Evolutionary conservation across 2,329 filamentous ascomycete species (phyloP).

Genomic region (Ramichloridium luteum): DNA sequence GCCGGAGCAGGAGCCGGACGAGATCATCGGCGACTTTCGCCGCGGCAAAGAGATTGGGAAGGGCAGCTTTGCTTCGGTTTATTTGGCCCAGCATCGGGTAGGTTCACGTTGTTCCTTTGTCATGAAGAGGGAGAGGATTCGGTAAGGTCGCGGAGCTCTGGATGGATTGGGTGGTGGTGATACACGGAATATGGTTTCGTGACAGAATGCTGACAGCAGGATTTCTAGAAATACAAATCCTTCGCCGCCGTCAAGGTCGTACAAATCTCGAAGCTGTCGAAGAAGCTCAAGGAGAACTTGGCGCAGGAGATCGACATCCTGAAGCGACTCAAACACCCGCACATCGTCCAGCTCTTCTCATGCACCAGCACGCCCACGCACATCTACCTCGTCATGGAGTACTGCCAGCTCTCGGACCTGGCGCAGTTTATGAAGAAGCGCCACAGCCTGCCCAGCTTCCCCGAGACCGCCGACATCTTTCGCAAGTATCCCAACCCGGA

Average conservation of each 20-base stretch:
- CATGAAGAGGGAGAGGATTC: too few relatives aligned
- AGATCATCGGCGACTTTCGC: constrained; percentile 60
- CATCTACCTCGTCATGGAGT: constrained; percentile 98
- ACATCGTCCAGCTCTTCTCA: constrained; percentile 92
- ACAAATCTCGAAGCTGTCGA: constrained; percentile 78
- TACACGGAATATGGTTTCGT: too few relatives aligned
- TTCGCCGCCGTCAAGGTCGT: constrained; percentile 95
- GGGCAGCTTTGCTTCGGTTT: constrained; percentile 95
- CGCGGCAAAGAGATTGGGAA: constrained; percentile 86
- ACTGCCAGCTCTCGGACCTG: constrained; percentile 87
- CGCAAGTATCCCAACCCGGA: constrained; percentile 78
- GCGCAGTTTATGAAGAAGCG: constrained; percentile 95
- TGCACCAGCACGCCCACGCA: constrained; percentile 77
- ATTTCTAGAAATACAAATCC: constrained; percentile 56
- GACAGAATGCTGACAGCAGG: constrained; percentile 13
- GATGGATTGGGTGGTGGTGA: too few relatives aligned
- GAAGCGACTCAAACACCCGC: constrained; percentile 83
- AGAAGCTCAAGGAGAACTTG: constrained; percentile 92
- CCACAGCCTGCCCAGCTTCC: constrained; percentile 64
- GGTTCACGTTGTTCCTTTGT: constrained; percentile 3
- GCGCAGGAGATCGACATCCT: constrained; percentile 93
- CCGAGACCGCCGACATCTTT: constrained; percentile 79
- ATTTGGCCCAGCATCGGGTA: constrained; percentile 34
- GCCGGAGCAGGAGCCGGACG: constrained; percentile 26
- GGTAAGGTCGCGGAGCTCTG: too few relatives aligned